phyloP scores from a whole-genome alignment of 805 yeast genomes.

The Ogataea corticis region DNA sequence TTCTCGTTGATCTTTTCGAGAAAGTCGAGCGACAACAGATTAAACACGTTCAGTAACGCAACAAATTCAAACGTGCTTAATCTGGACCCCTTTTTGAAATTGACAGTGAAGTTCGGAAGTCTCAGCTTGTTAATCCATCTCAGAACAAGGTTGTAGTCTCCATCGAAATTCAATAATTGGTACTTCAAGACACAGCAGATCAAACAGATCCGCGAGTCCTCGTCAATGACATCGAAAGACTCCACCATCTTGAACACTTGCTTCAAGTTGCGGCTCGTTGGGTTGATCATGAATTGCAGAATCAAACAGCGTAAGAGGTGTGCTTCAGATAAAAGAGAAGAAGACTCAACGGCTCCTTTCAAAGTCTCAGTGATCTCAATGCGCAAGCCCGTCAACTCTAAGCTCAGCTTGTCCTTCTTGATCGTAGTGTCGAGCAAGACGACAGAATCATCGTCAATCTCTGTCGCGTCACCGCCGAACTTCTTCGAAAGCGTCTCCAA shows the following conservation, averaged over 20 bases:
- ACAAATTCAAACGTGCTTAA: constrained; percentile 30
- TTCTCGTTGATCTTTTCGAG: constrained; percentile 17
- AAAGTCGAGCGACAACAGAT: constrained; percentile 17
- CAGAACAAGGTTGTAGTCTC: constrained; percentile 15
- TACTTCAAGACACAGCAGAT: constrained; percentile 28
- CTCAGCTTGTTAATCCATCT: constrained; percentile 28
- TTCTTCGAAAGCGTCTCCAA: constrained; percentile 17
- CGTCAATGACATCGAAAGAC: constrained; percentile 4
- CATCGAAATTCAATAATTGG: constrained; percentile 22
- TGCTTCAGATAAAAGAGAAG: constrained; percentile 8
- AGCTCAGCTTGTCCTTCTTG: constrained; percentile 13
- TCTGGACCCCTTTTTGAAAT: constrained; percentile 22
- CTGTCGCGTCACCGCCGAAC: constrained; percentile 4
- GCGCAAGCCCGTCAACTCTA: constrained; percentile 15
- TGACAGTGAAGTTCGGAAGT: constrained; percentile 25
- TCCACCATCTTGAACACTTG: constrained; percentile 16
- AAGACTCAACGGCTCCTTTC: constrained; percentile 8
- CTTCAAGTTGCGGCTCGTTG: constrained; percentile 21
- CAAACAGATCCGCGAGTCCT: constrained; percentile 21
- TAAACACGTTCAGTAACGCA: constrained; percentile 25
- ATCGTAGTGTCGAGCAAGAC: constrained; percentile 7
- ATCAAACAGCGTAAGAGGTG: constrained; percentile 15
- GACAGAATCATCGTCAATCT: constrained; percentile 1
- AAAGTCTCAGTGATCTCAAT: constrained; percentile 15
- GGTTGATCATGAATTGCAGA: constrained; percentile 21